These are phyloP conservation scores for Selenicereus undatus DNA, from an alignment of 148 eudicot species.

Conservation along the genomic window DNA sequence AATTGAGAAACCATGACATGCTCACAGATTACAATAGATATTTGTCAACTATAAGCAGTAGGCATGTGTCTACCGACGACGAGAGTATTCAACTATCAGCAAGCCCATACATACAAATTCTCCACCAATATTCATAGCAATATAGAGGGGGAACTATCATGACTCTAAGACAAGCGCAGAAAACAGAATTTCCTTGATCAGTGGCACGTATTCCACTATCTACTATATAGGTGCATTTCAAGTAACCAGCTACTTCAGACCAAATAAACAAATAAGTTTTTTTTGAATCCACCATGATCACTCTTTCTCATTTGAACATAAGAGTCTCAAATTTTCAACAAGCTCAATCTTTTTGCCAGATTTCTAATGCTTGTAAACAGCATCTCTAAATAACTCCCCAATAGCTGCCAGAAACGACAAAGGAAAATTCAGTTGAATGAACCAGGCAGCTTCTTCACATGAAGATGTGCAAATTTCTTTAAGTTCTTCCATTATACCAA, in stretches of 20 bases:
- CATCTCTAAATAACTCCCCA: background rate
- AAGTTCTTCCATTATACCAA: background rate
- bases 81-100: background rate
- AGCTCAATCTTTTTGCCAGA: background rate
- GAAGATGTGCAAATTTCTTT: background rate
- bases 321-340: background rate
- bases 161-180: background rate
- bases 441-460: background rate
- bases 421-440: background rate
- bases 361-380: background rate
- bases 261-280: background rate
- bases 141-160: background rate
- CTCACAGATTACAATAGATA: background rate
- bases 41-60: background rate
- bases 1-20: conserved; percentile 10
- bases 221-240: background rate
- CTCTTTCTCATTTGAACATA: background rate
- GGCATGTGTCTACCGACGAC: background rate
- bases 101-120: background rate
- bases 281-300: background rate
- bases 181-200: background rate
- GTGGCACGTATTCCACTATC: background rate
- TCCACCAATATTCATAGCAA: background rate
- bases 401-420: background rate
- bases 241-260: background rate